Conservation (phyloP, 371 early-diverging fungal species). For the Rhizopus sp. region DNA sequence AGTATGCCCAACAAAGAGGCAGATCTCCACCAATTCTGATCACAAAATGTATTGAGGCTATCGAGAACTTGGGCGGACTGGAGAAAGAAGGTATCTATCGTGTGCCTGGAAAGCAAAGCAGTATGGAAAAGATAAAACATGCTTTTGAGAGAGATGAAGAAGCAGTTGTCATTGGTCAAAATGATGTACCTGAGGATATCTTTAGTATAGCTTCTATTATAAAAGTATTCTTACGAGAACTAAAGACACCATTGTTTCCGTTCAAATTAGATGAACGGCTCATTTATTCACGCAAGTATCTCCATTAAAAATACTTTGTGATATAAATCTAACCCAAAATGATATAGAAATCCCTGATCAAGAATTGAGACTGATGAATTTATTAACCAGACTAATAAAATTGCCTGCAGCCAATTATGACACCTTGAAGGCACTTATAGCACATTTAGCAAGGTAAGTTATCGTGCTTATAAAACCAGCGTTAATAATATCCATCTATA, state of each 20-base stretch:
- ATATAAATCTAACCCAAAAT: neutral
- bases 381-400: constrained; percentile 51
- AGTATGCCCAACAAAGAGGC: constrained; percentile 48
- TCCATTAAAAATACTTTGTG: neutral
- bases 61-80: constrained; percentile 64
- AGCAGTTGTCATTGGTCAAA: constrained; percentile 51
- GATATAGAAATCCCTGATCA: constrained; percentile 51
- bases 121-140: constrained; percentile 56
- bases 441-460: constrained; percentile 55
- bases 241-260: constrained; percentile 68
- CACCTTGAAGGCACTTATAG: constrained; percentile 52
- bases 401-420: constrained; percentile 60
- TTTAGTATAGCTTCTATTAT: constrained; percentile 61
- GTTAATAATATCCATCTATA: neutral
- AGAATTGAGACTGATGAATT: constrained; percentile 49
- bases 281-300: constrained; percentile 57
- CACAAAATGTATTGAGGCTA: constrained; percentile 57
- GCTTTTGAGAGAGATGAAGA: constrained; percentile 61
- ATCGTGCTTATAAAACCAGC: neutral
- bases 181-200: constrained; percentile 57
- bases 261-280: constrained; percentile 58
- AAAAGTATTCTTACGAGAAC: constrained; percentile 66
- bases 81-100: constrained; percentile 73
- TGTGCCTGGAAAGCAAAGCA: constrained; percentile 64
- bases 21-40: constrained; percentile 61